Base-by-base conservation (phyloP, 169 alveolate species). In the Theileria orientalis region DNA sequence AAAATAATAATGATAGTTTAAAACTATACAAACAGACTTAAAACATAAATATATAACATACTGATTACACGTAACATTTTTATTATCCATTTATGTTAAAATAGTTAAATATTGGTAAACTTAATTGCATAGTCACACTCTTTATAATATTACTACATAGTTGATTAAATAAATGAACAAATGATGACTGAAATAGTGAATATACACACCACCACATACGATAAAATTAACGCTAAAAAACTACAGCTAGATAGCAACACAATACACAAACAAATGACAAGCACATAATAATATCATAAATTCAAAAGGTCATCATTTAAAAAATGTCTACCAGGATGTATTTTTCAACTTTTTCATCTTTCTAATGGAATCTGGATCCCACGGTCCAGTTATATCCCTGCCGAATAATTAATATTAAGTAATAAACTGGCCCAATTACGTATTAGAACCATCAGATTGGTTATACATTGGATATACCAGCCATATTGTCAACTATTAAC, bases 281-380 rank as follows among this genome's bases (percentile, higher is more conserved):
- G 25, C 21, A 59, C n/a, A 13, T 27, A 3, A 59, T 2, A 25
- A 2, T 6, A 6, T 59, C 19, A 27, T 59, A 21, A 40, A 59
- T 21, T 32, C 21, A 59, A 35, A 59, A 23, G 25, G 21, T 2
- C 21, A 59, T 11, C n/a, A 59, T 59, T 37, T 59, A 59, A 35
- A 11, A 5, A 32, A 21, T 49, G 7, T 21, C 25, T 33, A 49
- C 60, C 60, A 49, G 19, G n/a, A 49, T 14, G 52, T 32, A 3
- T 59, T 59, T 2, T 59, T 35, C 21, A 32, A 5, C 37, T 35
- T 59, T 59, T 59, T 59, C 44, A 35, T 59, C 21, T 35, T 59
- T 59, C 37, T 59, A 19, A 78, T 71, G 42, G 63, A 77, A 74
- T 78, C 86, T 16, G 86, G 86, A 78, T 78, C 70, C 86, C 86